Evolutionary conservation across 108 stramenopile species (phyloP).

Genomic region (Discostella pseudostelligera): DNA sequence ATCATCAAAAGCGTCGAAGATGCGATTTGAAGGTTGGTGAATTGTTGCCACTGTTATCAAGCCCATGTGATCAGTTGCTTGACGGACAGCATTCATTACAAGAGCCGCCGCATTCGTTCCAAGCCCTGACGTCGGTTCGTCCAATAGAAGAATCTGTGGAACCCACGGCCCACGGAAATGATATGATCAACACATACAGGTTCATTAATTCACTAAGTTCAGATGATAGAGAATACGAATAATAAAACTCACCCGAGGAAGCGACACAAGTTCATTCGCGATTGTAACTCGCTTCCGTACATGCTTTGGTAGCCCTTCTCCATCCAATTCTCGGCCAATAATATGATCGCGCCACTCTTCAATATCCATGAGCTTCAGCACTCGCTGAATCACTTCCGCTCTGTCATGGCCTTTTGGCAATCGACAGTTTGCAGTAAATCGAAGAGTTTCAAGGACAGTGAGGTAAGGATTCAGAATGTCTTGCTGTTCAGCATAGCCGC

Average conservation of each 20-base stretch:
- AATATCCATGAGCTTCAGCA: constrained; percentile 37
- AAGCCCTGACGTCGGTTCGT: constrained; percentile 38
- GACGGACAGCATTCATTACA: constrained; percentile 35
- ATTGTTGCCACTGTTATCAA: constrained; percentile 40
- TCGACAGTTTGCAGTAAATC: constrained; percentile 35
- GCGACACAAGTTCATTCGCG: constrained; percentile 31
- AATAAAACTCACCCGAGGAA: constrained; percentile 15
- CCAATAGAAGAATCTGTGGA: constrained; percentile 23
- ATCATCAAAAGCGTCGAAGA: constrained; percentile 45
- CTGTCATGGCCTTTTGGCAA: constrained; percentile 20
- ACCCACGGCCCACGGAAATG: too few species aligned
- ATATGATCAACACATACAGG: background rate
- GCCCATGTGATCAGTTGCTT: constrained; percentile 26
- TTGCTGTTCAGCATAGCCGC: constrained; percentile 42
- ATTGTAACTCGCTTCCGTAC: constrained; percentile 42
- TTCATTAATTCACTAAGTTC: background rate
- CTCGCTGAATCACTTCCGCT: constrained; percentile 17
- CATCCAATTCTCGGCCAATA: constrained; percentile 34
- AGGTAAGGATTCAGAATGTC: constrained; percentile 44
- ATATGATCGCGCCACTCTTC: constrained; percentile 11
- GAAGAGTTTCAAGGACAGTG: constrained; percentile 34
- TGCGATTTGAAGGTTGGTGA: constrained; percentile 37
- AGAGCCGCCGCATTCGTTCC: constrained; percentile 34
- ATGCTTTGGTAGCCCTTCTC: constrained; percentile 42
- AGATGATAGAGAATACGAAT: background rate